These are phyloP conservation scores for Lecanoromycetidae sp. DNA, from an alignment of 2,329 filamentous ascomycete genomes.

Conservation along the genomic window DNA sequence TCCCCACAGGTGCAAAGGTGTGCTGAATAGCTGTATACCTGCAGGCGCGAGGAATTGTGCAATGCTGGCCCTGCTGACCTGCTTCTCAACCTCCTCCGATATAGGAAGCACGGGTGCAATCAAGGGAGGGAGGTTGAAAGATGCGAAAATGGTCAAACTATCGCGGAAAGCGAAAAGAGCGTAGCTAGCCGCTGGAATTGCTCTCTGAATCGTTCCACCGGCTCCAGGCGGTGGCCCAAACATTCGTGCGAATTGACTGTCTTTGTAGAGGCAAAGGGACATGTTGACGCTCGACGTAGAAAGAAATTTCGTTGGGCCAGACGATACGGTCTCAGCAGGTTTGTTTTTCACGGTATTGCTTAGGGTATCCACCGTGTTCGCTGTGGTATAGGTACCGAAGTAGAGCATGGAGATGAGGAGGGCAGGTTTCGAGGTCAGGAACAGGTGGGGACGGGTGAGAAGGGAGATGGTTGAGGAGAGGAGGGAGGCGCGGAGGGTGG, in stretches of 20 bases:
- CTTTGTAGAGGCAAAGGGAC: conserved; percentile 77
- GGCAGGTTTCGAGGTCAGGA: conserved; percentile 37
- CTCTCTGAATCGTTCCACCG: conserved; percentile 27
- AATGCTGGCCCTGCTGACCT: conserved; percentile 23
- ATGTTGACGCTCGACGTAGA: conserved; percentile 75
- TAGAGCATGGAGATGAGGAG: conserved; percentile 52
- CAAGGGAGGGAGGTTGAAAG: conserved; percentile 76
- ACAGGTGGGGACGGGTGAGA: conserved; percentile 29
- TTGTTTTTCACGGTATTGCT: conserved; percentile 50
- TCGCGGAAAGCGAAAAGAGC: conserved; percentile 70
- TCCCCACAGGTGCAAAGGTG: conserved; percentile 73
- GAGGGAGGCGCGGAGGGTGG: conserved; percentile 32
- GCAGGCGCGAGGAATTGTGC: conserved; percentile 76
- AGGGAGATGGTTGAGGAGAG: conserved; percentile 30
- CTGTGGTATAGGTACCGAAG: conserved; percentile 77
- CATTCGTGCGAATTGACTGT: conserved; percentile 69
- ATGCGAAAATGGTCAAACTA: conserved; percentile 79
- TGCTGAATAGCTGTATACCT: conserved; percentile 64
- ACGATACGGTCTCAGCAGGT: conserved; percentile 52
- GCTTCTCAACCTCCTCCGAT: conserved; percentile 38
- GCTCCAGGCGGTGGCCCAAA: conserved; percentile 47
- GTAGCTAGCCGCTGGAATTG: conserved; percentile 55
- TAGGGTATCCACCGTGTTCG: conserved; percentile 74
- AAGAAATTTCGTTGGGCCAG: conserved; percentile 68
- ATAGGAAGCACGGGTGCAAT: conserved; percentile 49